Conservation (phyloP, 2,329 filamentous ascomycete genomes). For the Colletotrichum melonis region DNA sequence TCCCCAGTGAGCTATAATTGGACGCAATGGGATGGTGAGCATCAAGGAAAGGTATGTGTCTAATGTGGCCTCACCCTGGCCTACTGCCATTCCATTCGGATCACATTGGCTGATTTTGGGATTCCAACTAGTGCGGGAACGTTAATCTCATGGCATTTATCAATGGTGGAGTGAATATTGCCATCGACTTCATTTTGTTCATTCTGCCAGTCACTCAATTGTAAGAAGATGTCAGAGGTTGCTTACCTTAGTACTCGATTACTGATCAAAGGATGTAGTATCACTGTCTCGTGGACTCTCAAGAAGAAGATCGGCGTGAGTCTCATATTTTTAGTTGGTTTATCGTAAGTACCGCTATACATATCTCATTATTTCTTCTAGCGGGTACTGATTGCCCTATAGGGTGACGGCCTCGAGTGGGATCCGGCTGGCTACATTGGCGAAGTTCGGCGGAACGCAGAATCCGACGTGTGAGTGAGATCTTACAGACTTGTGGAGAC, state of each 20-base stretch:
- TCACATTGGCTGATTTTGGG: not conserved
- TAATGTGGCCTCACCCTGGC: not conserved
- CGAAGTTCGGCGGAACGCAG: not conserved
- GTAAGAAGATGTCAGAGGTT: not conserved
- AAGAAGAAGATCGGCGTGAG: constrained; percentile 21
- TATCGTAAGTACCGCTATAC: not conserved
- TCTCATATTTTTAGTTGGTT: constrained; percentile 19
- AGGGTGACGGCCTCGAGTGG: constrained; percentile 22
- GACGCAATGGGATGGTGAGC: constrained; percentile 16
- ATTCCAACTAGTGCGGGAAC: not conserved
- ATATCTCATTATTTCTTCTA: fast-evolving
- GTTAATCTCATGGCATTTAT: constrained; percentile 3
- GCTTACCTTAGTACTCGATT: not conserved
- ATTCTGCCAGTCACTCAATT: constrained; percentile 27
- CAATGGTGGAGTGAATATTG: constrained; percentile 15
- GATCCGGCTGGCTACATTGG: constrained; percentile 15
- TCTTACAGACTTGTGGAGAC: too few species aligned
- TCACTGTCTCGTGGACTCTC: constrained; percentile 14
- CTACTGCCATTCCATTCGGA: not conserved
- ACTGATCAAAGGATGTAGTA: not conserved
- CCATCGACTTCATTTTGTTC: constrained; percentile 9
- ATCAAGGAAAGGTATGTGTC: not conserved
- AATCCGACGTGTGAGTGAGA: constrained; percentile 18
- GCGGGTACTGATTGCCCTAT: not conserved
- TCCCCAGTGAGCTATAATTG: constrained; percentile 16